phyloP scores from a whole-genome alignment of 2,329 filamentous ascomycete genomes.

The Penicillium nordicum region DNA sequence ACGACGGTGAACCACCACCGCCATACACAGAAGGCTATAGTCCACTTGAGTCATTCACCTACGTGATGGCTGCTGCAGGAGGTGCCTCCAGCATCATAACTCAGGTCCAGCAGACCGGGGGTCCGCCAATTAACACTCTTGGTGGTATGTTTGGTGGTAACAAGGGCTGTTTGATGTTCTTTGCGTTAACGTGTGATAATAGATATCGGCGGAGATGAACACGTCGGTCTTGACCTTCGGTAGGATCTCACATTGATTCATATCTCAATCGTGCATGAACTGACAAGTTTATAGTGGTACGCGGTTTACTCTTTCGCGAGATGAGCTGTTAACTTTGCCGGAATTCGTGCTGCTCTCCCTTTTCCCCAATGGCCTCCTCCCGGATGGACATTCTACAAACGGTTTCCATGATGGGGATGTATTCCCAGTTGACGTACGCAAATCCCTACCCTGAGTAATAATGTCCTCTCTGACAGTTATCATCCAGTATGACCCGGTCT shows the following conservation, averaged over 20 bases:
- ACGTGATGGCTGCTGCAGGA: conserved; percentile 96
- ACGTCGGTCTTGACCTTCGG: conserved; percentile 92
- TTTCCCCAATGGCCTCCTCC: conserved; percentile 96
- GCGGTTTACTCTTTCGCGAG: conserved; percentile 87
- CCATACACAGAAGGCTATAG: conserved; percentile 93
- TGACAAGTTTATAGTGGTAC: conserved; percentile 63
- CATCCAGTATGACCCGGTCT: conserved; percentile 86
- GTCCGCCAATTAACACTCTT: conserved; percentile 80
- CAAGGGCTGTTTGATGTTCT: background rate
- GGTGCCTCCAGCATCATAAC: conserved; percentile 98
- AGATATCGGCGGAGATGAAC: conserved; percentile 87
- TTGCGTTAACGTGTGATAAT: background rate
- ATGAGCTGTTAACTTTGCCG: conserved; percentile 90
- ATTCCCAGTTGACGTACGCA: conserved; percentile 92
- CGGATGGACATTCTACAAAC: conserved; percentile 84
- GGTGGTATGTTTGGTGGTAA: conserved; percentile 58
- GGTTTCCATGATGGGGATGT: conserved; percentile 89
- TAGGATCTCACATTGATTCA: conserved; percentile 44
- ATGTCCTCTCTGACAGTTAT: conserved; percentile 4
- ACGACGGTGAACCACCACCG: conserved; percentile 88
- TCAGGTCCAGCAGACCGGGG: conserved; percentile 90
- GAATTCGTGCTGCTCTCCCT: conserved; percentile 97
- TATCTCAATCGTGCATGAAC: background rate
- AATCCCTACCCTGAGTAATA: background rate
- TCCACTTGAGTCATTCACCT: conserved; percentile 87